Percentiles rank a stretch among this genome's conserved stretches.
Conservation (phyloP, 1,284 basidiomycete genomes). For the Cryptococcus floricola region DNA sequence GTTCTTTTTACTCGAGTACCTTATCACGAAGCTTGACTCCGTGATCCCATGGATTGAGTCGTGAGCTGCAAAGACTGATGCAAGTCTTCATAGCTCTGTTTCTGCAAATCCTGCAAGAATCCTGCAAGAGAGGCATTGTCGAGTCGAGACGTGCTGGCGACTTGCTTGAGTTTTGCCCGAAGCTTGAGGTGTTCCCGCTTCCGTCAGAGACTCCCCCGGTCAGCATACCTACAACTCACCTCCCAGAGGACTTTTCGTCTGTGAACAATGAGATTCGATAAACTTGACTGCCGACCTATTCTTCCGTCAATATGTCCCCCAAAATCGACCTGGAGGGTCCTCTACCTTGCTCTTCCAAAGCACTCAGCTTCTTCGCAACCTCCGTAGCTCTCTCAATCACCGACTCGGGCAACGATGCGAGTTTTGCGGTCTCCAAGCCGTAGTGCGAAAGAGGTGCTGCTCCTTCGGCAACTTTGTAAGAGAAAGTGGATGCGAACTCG, state of each 20-base stretch:
- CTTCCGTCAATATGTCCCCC: background rate
- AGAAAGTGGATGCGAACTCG: conserved; percentile 67
- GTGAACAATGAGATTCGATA: conserved; percentile 5
- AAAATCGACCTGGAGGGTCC: background rate
- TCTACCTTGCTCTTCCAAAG: conserved; percentile 57
- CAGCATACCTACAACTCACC: conserved; percentile 5
- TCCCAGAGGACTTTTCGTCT: conserved; percentile 17
- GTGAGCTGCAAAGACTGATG: background rate
- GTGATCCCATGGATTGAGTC: background rate
- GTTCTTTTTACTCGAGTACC: background rate
- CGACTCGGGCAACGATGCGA: conserved; percentile 72
- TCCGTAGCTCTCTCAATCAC: conserved; percentile 61
- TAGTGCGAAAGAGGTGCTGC: conserved; percentile 41
- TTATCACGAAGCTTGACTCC: background rate
- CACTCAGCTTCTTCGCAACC: conserved; percentile 60
- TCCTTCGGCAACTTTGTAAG: conserved; percentile 59
- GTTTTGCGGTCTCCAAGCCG: conserved; percentile 72
- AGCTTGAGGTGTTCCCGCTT: background rate
- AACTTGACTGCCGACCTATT: conserved; percentile 5
- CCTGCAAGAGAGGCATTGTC: background rate
- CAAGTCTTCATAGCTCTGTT: background rate
- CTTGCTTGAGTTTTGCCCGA: background rate
- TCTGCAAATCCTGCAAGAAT: background rate
- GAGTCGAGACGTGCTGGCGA: background rate
- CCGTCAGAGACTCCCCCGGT: background rate